Evolutionary conservation across 1,139 yeast genomes (phyloP), one percentile per base, ranked within the genome.

Genomic region (Saccharomycopsis hybrid): DNA sequence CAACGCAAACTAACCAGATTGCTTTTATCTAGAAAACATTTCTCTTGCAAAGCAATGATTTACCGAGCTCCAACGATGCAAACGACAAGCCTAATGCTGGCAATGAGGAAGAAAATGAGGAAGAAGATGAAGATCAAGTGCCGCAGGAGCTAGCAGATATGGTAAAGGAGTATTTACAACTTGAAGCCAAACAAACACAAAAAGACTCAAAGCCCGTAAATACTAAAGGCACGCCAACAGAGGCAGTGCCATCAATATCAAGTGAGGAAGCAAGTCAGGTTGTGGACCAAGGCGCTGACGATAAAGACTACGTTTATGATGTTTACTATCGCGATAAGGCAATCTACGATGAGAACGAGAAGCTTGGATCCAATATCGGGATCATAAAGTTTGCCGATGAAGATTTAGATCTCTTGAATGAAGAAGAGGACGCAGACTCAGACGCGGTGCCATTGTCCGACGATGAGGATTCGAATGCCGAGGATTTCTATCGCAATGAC

Each of bases 401-500:
- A 44, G 81, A 77, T 25, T 78, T 81, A 35, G 78, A 74, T 46
- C 66, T 72, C 29, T 60, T 78, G 11, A 76, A 76, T 40, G 83
- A 77, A 33, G 77, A 68, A 2, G 65, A 61, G 7, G 59, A 57
- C 31, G 64, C 69, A 5, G 73, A 69, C 41, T 68, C 73, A 0
- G 72, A 72, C 29, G 58, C 52, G 5, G 63, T 55, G 2, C 55
- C 53, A 13, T 48, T 58, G 1, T 67, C 77, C 2, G 85, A 77
- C 55, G 90, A 85, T 57, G 90, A 84, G 56, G 94, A 85, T 60
- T 83, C 90, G 1, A 85, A 85, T 59, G 96, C 96, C 11, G 97
- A 92, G 65, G 89, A 86, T 55, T 90, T 82, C 60, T 92, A 92
- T 63, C 80, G 82, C 60, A 92, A 92, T 65, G 97, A 92, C 61